Conservation (phyloP, 768 basidiomycete species). For the Mycena maculata region DNA sequence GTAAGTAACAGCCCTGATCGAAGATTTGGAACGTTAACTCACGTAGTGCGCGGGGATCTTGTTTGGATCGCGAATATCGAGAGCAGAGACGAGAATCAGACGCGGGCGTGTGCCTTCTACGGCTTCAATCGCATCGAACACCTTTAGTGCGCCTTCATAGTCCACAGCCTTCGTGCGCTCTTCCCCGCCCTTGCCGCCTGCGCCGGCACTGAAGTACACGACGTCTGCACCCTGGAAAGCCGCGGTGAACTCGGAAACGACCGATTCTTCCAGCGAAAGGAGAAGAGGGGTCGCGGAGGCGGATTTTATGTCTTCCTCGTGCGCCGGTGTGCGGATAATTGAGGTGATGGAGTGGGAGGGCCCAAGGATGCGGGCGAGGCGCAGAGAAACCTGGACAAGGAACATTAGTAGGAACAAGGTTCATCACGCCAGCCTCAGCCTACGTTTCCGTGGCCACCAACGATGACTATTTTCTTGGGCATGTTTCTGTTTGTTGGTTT, state of each 20-base stretch:
- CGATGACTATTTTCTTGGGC: slow-evolving; percentile 59
- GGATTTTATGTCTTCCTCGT: slow-evolving; percentile 59
- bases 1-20: background rate
- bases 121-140: slow-evolving; percentile 74
- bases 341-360: slow-evolving; percentile 44
- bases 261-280: slow-evolving; percentile 66
- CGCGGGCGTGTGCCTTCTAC: slow-evolving; percentile 61
- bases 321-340: slow-evolving; percentile 62
- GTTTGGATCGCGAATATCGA: slow-evolving; percentile 65
- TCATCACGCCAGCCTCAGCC: slow-evolving; percentile 11
- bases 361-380: slow-evolving; percentile 22
- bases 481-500: too few species aligned
- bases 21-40: slow-evolving; percentile 35
- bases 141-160: slow-evolving; percentile 74
- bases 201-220: slow-evolving; percentile 62
- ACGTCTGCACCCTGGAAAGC: slow-evolving; percentile 55
- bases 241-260: slow-evolving; percentile 56
- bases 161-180: slow-evolving; percentile 68
- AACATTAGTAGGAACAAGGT: background rate
- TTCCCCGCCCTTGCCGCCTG: slow-evolving; percentile 68
- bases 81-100: slow-evolving; percentile 68
- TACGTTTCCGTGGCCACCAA: slow-evolving; percentile 67
- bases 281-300: slow-evolving; percentile 59
- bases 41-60: slow-evolving; percentile 66
- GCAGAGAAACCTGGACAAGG: slow-evolving; percentile 16